Base-by-base conservation (phyloP, 139 green algal genomes). In the Micromonas pusilla region DNA sequence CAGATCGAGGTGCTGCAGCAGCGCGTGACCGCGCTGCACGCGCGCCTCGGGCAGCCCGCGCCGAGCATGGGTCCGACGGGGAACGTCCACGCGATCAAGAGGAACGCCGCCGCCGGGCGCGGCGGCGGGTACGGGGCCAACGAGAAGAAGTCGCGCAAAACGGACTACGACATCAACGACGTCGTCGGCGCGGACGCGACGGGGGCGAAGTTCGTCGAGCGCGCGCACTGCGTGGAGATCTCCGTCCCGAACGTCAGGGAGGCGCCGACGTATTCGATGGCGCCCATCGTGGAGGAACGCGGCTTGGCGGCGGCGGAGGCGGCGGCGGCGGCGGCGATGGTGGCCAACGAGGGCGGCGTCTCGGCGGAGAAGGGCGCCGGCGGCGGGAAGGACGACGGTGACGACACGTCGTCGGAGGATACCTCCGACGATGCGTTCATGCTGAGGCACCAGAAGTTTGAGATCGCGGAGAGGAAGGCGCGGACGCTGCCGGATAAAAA, bases 81-180 rank as follows among this genome's bases (percentile, higher is more conserved):
- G 28, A 20, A 2, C 4, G 30, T 33, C 26, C 4, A 19, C n/a
- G 65, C 26, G 65, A 26, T 26, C 13, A 72, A 45, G 65, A 74
- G 60, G 5, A 74, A 62, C 5, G 2, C 4, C 38, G 38, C 20
- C 23, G 66, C 37, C 66, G 37, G 21, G 21, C 16, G 38, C 36
- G 68, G 31, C 68, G 68, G n/a, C 65, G 3, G 26, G 3, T 2
- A 45, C 26, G 26, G 65, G 3, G 4, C 13, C 28, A 23, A 16
- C 26, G 30, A 39, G 28, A 72, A 32, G 65, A 4, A 30, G 28
- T 45, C 4, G 26, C 4, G 30, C n/a, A 23, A 26, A 13, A 39
- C 23, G 28, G 68, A 75, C 68, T 75, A 63, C 9, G 68, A 75
- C 38, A 75, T 75, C 30, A 75, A 75, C 37, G 62, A 75, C 68